Evolutionary conservation across 2,329 filamentous ascomycete genomes (phyloP).

Genomic region (Coniochaeta ligniaria): DNA sequence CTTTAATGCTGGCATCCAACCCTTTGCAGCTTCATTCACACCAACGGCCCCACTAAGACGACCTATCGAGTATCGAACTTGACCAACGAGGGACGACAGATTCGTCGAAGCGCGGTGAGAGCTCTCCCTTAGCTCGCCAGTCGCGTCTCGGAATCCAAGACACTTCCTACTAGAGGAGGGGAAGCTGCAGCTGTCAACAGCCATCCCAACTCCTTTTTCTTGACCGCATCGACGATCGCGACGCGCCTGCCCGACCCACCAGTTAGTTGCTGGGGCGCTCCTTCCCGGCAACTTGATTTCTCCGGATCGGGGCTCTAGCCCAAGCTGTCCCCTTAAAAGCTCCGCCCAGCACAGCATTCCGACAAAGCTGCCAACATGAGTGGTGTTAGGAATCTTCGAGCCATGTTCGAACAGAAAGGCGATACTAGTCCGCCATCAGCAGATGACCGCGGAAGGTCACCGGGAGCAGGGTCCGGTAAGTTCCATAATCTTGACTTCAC

Average conservation of each 20-base stretch:
- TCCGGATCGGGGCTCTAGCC: not conserved
- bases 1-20: not conserved
- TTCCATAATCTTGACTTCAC: constrained; percentile 1
- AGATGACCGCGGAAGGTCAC: constrained; percentile 65
- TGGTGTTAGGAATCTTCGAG: constrained; percentile 67
- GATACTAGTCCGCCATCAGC: constrained; percentile 48
- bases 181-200: not conserved
- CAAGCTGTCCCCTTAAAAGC: not conserved
- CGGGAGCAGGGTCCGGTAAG: constrained; percentile 42
- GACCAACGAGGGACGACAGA: not conserved
- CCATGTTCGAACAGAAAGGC: constrained; percentile 72
- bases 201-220: not conserved
- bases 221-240: not conserved
- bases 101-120: not conserved
- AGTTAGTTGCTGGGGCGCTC: not conserved
- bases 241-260: not conserved
- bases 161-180: not conserved
- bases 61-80: not conserved
- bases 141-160: not conserved
- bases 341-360: not conserved
- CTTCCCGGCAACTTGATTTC: not conserved
- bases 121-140: not conserved
- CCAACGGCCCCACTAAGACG: not conserved
- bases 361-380: constrained; percentile 43
- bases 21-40: not conserved